Base-by-base conservation (phyloP, 1,284 basidiomycete genomes). In the Microbotryum scabiosae region DNA sequence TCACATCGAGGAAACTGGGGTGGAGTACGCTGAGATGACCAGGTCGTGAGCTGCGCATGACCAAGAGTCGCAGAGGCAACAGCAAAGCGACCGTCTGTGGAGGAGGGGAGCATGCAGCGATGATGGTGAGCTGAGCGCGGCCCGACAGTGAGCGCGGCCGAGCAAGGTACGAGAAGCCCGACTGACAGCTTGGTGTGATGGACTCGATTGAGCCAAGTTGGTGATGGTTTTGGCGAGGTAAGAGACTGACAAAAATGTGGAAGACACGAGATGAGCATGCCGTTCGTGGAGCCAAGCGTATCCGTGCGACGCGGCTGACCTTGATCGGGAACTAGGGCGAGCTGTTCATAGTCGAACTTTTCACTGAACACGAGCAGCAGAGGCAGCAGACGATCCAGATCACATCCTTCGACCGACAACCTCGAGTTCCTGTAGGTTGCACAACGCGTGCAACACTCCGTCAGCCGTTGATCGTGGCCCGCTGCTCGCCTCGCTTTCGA, bases 11-110 rank as follows among this genome's bases (percentile, higher is more conserved):
- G 68, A 87, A 84, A 43, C 84, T 74, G 1, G 82, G 77, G 69
- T 88, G 87, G 12, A 88, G 75, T 1, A 83, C 79, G 0, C 87
- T 88, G 32, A 90, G 79, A 71, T 82, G 78, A 3, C 81, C 80
- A 0, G 75, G 74, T 26, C 79, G 76, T 0, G 83, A 77, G 67
- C 84, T 87, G 66, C 84, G 80, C 7, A 75, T 76, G 45, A 87
- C 72, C 47, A 90, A 80, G 64, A 79, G 72, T 56, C 76, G 76
- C 5, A 90, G 75, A 1, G 85, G 82, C 45, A 75, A 71, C 48
- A 90, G 75, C 0, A 84, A 81, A 48, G 78, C 74, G 58, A 80
- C 77, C 6, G 74, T 73, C 82, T 81, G 56, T 21, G 49, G 36
- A n/a, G 6, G 25, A n/a, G 6, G n/a, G 44, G 45, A 28, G 54